Evolutionary conservation across 2,329 filamentous ascomycete species (phyloP).

Genomic region (Corynespora cassiicola): DNA sequence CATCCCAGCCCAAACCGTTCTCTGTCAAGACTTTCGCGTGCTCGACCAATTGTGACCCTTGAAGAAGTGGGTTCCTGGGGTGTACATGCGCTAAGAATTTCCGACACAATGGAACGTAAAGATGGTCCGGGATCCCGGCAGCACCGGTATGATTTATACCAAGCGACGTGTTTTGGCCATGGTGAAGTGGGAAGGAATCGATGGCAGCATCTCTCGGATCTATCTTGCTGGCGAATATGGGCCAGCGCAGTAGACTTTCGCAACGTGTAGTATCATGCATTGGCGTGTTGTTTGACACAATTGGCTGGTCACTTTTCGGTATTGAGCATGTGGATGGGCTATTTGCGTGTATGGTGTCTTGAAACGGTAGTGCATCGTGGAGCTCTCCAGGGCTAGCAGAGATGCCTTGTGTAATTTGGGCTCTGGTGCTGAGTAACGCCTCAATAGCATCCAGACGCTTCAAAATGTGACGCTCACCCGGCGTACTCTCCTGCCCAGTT

Average conservation of each 20-base stretch:
- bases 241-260: slow-evolving; percentile 8
- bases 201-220: slow-evolving; percentile 3
- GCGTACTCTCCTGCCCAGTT: not conserved
- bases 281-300: not conserved
- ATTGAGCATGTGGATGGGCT: not conserved
- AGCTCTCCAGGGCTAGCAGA: not conserved
- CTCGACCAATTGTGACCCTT: slow-evolving; percentile 5
- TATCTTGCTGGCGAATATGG: slow-evolving; percentile 7
- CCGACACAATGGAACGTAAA: slow-evolving; percentile 4
- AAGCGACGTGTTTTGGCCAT: no score
- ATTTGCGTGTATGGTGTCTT: no score
- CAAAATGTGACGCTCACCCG: slow-evolving; percentile 8
- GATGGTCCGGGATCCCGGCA: slow-evolving; percentile 1
- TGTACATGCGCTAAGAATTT: slow-evolving; percentile 10
- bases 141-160: no score
- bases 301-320: not conserved
- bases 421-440: not conserved
- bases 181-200: slow-evolving; percentile 13
- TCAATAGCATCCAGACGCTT: slow-evolving; percentile 6
- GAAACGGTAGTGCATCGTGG: not conserved
- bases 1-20: slow-evolving; percentile 9
- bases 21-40: slow-evolving; percentile 10
- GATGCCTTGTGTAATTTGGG: not conserved
- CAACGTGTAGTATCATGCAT: slow-evolving; percentile 1
- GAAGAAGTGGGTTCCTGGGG: slow-evolving; percentile 7